Conservation (phyloP, 495 filamentous ascomycete genomes). For the Trichoderma asperelloides region DNA sequence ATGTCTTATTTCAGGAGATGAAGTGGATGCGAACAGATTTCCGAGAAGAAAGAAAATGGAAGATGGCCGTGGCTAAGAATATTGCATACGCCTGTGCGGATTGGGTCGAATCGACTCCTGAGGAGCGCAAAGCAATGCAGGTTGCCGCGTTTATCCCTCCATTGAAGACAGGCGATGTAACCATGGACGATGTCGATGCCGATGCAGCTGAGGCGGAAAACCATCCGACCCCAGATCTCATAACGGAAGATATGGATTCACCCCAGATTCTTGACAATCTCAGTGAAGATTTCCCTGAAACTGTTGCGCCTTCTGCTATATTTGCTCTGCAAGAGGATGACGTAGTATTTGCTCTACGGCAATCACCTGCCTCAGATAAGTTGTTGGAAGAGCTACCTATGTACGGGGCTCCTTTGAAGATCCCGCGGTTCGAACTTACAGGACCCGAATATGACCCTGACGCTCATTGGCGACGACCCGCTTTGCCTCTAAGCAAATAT, state of each 20-base stretch:
- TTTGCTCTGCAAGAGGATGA: constrained; percentile 77
- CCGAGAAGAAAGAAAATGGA: constrained; percentile 88
- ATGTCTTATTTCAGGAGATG: constrained; percentile 80
- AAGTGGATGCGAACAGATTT: constrained; percentile 98
- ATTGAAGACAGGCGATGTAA: constrained; percentile 18
- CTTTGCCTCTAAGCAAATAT: constrained; percentile 81
- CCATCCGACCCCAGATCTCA: constrained; percentile 62
- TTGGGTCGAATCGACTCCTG: constrained; percentile 55
- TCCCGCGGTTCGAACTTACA: constrained; percentile 46
- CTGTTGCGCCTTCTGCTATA: constrained; percentile 60
- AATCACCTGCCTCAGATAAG: constrained; percentile 67
- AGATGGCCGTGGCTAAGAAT: constrained; percentile 66
- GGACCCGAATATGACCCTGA: constrained; percentile 53
- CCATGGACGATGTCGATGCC: constrained; percentile 17
- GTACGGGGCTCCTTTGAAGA: constrained; percentile 56
- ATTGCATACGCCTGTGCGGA: constrained; percentile 74
- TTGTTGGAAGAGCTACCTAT: constrained; percentile 79
- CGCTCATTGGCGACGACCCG: constrained; percentile 61
- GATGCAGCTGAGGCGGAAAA: constrained; percentile 21
- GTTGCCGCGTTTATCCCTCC: constrained; percentile 46
- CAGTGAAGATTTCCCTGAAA: constrained; percentile 31
- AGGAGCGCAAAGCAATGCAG: constrained; percentile 56
- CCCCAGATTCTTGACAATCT: constrained; percentile 40
- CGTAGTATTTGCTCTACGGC: constrained; percentile 67
- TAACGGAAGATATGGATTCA: constrained; percentile 47